These are phyloP conservation scores for Hortaea werneckii DNA, from an alignment of 2,329 filamentous ascomycete species.

Conservation along the genomic window DNA sequence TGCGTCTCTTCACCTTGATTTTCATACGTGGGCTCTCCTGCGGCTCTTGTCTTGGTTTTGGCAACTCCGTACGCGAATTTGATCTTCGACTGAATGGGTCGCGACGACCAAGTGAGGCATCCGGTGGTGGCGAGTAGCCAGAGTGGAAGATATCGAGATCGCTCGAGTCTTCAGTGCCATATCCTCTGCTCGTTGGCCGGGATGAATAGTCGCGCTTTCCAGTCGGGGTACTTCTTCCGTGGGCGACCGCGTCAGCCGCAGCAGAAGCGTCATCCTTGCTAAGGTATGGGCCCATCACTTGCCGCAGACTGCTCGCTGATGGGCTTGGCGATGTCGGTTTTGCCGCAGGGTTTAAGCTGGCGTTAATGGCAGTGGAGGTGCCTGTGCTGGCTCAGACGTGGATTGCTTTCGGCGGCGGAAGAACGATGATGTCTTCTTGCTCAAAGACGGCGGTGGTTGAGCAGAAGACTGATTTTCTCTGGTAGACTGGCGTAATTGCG, in stretches of 20 bases:
- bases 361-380: conserved; percentile 42
- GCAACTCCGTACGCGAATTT: conserved; percentile 26
- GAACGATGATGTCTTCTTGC: conserved; percentile 90
- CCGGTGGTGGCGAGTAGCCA: conserved; percentile 62
- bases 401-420: conserved; percentile 81
- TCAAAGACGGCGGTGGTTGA: conserved; percentile 38
- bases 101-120: conserved; percentile 52
- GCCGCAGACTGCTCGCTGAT: conserved; percentile 66
- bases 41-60: conserved; percentile 24
- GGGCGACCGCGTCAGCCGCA: conserved; percentile 7
- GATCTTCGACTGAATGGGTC: conserved; percentile 31
- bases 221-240: conserved; percentile 1
- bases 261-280: conserved; percentile 20
- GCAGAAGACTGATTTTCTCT: conserved; percentile 3
- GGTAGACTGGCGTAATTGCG: conserved; percentile 4
- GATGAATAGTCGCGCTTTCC: conserved; percentile 11
- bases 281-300: conserved; percentile 81
- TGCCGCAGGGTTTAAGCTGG: conserved; percentile 26
- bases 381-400: conserved; percentile 36
- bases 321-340: conserved; percentile 42
- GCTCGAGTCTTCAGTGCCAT: conserved; percentile 23
- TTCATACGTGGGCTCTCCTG: conserved; percentile 29
- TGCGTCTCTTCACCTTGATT: conserved; percentile 29
- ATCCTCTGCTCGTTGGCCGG: conserved; percentile 20
- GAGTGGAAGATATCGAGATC: conserved; percentile 58